A percentile compares a stretch with the other conserved stretches of the same genome.
Evolutionary conservation across 2,329 filamentous ascomycete species (phyloP).

Genomic region (Talaromyces sp.): DNA sequence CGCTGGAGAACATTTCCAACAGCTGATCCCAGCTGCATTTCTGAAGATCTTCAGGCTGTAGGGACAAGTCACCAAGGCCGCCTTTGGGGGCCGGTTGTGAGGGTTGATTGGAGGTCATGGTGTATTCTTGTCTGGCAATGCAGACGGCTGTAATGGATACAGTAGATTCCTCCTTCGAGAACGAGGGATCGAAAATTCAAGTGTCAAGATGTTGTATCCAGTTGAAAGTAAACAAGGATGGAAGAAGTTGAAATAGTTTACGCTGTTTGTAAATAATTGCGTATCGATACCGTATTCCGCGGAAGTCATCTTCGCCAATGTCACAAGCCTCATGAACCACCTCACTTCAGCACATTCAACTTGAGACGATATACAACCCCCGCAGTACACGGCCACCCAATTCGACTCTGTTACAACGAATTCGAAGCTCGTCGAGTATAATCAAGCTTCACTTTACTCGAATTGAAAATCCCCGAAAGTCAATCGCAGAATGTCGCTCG

Average conservation of each 20-base stretch:
- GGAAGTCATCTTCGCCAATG: neutral
- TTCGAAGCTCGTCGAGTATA: neutral
- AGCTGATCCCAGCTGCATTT: constrained; percentile 66
- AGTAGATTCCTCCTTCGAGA: neutral
- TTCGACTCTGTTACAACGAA: neutral
- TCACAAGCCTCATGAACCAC: neutral
- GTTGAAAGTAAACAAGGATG: neutral
- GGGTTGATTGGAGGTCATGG: neutral
- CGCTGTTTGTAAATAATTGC: neutral
- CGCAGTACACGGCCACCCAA: neutral
- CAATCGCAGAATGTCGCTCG: constrained; percentile 10
- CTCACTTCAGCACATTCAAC: neutral
- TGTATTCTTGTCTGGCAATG: neutral
- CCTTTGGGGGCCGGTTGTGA: neutral
- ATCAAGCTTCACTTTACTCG: neutral
- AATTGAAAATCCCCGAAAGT: neutral
- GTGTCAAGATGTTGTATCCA: neutral
- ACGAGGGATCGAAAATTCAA: neutral
- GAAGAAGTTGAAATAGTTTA: neutral
- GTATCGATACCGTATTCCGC: constrained; percentile 6
- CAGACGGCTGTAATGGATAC: neutral
- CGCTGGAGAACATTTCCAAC: constrained; percentile 64
- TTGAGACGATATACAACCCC: neutral
- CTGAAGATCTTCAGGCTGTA: constrained; percentile 18
- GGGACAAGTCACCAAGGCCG: constrained; percentile 9